phyloP scores from a whole-genome alignment of 768 basidiomycete genomes.

The Podaxis rugospora region DNA sequence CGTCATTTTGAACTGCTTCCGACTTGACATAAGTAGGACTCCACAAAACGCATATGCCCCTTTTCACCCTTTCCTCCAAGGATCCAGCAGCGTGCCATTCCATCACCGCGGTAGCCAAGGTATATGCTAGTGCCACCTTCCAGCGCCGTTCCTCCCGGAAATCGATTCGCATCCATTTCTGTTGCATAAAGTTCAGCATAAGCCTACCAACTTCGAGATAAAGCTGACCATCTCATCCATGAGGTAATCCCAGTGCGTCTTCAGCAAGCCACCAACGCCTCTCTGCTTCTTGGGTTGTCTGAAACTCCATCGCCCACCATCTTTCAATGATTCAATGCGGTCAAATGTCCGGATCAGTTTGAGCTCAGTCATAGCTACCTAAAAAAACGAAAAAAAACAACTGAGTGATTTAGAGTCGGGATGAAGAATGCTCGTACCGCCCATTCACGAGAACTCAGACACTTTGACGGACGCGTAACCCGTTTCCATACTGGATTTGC shows the following conservation, averaged over 20 bases:
- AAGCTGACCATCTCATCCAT: constrained; percentile 89
- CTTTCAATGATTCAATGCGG: constrained; percentile 79
- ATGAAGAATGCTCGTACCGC: constrained; percentile 45
- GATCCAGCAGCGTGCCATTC: constrained; percentile 81
- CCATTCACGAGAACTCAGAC: constrained; percentile 79
- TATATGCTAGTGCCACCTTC: constrained; percentile 84
- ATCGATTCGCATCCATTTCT: constrained; percentile 98
- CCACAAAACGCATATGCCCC: constrained; percentile 70
- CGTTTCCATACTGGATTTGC: constrained; percentile 76
- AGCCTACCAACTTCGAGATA: background rate
- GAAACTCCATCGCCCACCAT: constrained; percentile 81
- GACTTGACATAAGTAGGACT: constrained; percentile 37
- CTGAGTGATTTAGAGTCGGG: background rate
- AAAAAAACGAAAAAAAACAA: constrained; percentile 3
- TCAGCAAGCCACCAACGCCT: constrained; percentile 65
- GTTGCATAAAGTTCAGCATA: constrained; percentile 7
- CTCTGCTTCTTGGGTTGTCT: constrained; percentile 94
- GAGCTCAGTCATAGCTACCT: constrained; percentile 80
- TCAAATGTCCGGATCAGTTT: constrained; percentile 77
- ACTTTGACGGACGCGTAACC: constrained; percentile 69
- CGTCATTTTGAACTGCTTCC: constrained; percentile 31
- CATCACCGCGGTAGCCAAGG: constrained; percentile 74
- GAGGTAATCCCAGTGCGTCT: constrained; percentile 94
- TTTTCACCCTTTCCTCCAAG: constrained; percentile 56
- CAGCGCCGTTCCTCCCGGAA: constrained; percentile 92